phyloP scores from a whole-genome alignment of 192 early-diverging fungal genomes.

The Coemansia sp. region DNA sequence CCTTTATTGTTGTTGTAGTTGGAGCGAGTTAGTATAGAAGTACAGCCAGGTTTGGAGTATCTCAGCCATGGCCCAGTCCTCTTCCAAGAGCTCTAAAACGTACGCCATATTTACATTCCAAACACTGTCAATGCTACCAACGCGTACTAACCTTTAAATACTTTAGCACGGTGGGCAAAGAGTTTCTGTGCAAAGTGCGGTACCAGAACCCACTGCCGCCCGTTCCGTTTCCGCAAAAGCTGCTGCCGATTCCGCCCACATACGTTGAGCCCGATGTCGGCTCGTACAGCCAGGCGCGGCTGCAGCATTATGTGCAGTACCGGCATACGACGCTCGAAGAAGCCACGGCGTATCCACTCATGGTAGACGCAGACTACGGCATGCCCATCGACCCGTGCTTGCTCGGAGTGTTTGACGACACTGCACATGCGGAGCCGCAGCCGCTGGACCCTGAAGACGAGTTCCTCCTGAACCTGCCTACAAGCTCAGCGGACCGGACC shows the following conservation, averaged over 20 bases:
- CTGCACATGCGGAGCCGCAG: conserved; percentile 10
- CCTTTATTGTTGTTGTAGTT: background rate
- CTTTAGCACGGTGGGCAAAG: conserved; percentile 44
- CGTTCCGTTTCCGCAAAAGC: conserved; percentile 56
- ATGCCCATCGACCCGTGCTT: conserved; percentile 56
- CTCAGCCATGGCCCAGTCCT: background rate
- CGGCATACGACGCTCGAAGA: conserved; percentile 54
- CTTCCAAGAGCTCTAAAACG: conserved; percentile 28
- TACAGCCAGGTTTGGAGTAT: background rate
- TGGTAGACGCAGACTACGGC: conserved; percentile 55
- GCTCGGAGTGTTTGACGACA: conserved; percentile 51
- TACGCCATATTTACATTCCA: conserved; percentile 6
- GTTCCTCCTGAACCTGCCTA: conserved; percentile 46
- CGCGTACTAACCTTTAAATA: background rate
- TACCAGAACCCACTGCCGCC: conserved; percentile 55
- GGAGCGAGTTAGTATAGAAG: background rate
- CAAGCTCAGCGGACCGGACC: conserved; percentile 1
- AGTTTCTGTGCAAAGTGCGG: conserved; percentile 56
- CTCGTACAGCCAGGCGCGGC: conserved; percentile 50
- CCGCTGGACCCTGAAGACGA: conserved; percentile 47
- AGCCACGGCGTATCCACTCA: conserved; percentile 50
- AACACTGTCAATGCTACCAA: background rate
- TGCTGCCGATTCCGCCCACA: conserved; percentile 54
- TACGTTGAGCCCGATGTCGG: conserved; percentile 49
- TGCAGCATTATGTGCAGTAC: conserved; percentile 50